phyloP scores from a whole-genome alignment of 1,284 basidiomycete species.

The Malassezia nana region DNA sequence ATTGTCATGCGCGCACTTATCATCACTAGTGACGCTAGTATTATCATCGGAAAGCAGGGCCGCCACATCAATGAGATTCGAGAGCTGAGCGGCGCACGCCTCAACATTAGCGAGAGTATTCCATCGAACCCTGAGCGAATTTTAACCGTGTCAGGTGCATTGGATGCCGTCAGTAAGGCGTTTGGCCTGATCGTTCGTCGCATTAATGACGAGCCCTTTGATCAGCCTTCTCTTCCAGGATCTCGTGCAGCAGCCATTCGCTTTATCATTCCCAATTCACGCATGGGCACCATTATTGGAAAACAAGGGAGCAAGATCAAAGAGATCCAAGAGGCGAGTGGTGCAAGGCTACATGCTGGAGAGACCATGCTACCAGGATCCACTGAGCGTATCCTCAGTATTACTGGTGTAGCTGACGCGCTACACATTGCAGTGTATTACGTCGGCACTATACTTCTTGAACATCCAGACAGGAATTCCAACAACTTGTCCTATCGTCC shows the following conservation, averaged over 20 bases:
- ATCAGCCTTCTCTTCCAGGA: conserved; percentile 90
- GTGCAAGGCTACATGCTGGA: conserved; percentile 86
- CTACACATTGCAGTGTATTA: conserved; percentile 99
- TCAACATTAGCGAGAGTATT: conserved; percentile 47
- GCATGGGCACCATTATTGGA: conserved; percentile 98
- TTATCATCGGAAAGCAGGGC: conserved; percentile 95
- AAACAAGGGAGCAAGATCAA: conserved; percentile 97
- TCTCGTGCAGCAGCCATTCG: conserved; percentile 97
- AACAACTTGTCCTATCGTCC: conserved; percentile 49
- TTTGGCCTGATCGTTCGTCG: conserved; percentile 96
- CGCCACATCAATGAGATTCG: conserved; percentile 97
- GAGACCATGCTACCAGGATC: conserved; percentile 97
- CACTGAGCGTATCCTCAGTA: conserved; percentile 84
- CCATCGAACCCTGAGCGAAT: conserved; percentile 91
- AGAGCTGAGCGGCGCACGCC: conserved; percentile 87
- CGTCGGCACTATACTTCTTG: conserved; percentile 89
- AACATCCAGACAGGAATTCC: conserved; percentile 64
- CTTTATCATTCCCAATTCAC: conserved; percentile 90
- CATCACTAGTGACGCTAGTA: conserved; percentile 95
- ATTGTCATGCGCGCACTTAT: conserved; percentile 58
- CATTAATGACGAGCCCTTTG: conserved; percentile 98
- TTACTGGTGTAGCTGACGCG: conserved; percentile 97
- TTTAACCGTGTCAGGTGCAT: conserved; percentile 87
- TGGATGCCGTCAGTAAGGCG: conserved; percentile 97
- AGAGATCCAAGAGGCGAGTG: conserved; percentile 98